These are phyloP conservation scores for Phytopythium vexans DNA, from an alignment of 352 stramenopile species.

Conservation along the genomic window DNA sequence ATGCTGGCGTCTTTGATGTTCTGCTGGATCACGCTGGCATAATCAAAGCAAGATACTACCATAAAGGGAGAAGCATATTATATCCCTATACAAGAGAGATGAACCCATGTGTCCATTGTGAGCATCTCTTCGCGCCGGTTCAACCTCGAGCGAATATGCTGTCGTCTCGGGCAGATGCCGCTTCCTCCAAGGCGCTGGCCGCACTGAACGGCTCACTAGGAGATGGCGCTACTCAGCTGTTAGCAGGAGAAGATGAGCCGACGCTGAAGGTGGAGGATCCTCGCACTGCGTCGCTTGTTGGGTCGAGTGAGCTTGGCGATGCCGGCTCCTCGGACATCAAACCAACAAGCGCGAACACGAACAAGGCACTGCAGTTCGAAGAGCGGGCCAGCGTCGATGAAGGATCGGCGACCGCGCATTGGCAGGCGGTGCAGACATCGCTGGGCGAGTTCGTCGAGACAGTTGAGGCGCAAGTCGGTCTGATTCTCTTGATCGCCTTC, in stretches of 20 bases:
- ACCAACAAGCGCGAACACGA: neutral
- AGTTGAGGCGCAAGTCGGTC: conserved; percentile 40
- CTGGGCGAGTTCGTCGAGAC: conserved; percentile 49
- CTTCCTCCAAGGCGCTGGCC: too few species aligned
- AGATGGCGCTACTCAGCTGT: too few species aligned
- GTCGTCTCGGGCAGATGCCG: neutral
- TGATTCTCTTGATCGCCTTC: conserved; percentile 46
- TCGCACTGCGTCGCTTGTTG: too few species aligned
- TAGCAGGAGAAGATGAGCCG: too few species aligned
- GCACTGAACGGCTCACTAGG: too few species aligned
- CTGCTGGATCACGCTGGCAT: neutral
- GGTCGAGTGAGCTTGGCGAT: too few species aligned
- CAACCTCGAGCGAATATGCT: neutral
- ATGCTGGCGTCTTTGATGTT: neutral
- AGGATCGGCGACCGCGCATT: neutral
- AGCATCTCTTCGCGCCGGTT: neutral
- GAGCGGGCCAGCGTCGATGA: neutral
- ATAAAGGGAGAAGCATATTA: neutral
- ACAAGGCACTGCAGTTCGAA: neutral
- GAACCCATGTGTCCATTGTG: neutral
- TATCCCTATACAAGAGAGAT: neutral
- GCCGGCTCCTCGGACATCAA: too few species aligned
- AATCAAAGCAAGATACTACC: neutral
- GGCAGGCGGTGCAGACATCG: conserved; percentile 1
- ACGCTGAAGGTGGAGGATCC: too few species aligned